phyloP scores from a whole-genome alignment of 2,329 filamentous ascomycete species.

The Sphaerulina populicola region DNA sequence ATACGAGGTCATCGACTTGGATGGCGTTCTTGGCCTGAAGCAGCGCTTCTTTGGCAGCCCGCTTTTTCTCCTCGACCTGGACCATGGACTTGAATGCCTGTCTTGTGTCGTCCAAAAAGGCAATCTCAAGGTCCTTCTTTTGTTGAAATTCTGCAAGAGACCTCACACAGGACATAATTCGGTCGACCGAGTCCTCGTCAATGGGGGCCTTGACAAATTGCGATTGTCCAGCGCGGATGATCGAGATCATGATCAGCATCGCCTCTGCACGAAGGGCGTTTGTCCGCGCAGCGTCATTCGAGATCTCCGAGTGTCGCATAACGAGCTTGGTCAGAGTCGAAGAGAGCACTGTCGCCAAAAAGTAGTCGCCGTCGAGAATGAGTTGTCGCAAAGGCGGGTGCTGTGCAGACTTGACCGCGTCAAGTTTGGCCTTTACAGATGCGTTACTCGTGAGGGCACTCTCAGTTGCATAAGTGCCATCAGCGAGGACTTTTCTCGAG shows the following conservation, averaged over 20 bases:
- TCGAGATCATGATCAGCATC: conserved; percentile 99
- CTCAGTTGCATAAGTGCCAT: conserved; percentile 96
- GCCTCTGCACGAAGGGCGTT: conserved; percentile 93
- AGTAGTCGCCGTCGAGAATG: conserved; percentile 95
- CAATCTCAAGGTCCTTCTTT: conserved; percentile 81
- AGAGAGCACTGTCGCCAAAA: conserved; percentile 87
- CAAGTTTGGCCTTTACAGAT: conserved; percentile 77
- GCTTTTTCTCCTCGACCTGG: conserved; percentile 93
- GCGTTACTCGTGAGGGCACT: conserved; percentile 91
- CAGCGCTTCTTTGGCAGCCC: conserved; percentile 83
- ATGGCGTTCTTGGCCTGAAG: conserved; percentile 90
- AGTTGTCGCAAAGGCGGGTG: conserved; percentile 92
- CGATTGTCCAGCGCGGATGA: conserved; percentile 96
- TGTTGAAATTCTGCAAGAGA: conserved; percentile 83
- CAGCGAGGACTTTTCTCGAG: conserved; percentile 83
- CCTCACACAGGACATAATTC: conserved; percentile 94
- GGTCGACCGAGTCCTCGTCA: conserved; percentile 95
- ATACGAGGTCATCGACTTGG: conserved; percentile 90
- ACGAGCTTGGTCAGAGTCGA: conserved; percentile 94
- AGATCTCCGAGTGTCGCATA: conserved; percentile 94
- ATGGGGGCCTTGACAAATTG: conserved; percentile 96
- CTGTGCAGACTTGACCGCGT: conserved; percentile 92
- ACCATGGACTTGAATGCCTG: conserved; percentile 97
- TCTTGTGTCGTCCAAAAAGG: conserved; percentile 88
- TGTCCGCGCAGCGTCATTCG: conserved; percentile 72